Conservation (phyloP, 345 rosid genomes). For the Hirschfeldia incana region DNA sequence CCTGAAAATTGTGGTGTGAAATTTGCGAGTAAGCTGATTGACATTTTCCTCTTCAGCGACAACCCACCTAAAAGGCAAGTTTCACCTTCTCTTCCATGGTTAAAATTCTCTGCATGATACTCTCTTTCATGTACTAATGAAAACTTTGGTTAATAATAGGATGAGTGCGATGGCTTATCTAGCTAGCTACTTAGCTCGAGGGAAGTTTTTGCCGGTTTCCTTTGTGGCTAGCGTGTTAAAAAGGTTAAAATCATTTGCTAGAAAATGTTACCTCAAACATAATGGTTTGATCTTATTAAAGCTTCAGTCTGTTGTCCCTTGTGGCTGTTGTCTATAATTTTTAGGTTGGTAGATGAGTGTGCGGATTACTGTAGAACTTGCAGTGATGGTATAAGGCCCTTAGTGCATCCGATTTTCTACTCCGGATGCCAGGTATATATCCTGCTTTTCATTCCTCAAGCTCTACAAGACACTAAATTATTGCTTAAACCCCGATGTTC, state of each 20-base stretch:
- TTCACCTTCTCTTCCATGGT: background rate
- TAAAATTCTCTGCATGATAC: background rate
- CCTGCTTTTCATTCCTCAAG: background rate
- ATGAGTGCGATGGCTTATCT: slow-evolving; percentile 94
- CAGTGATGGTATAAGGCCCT: slow-evolving; percentile 52
- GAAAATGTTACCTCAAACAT: background rate
- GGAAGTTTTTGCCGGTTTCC: slow-evolving; percentile 61
- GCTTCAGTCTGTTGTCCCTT: slow-evolving; percentile 5
- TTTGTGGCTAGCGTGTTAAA: slow-evolving; percentile 50
- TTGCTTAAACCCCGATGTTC: too few species aligned
- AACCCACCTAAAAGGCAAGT: slow-evolving; percentile 59
- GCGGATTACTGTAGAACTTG: slow-evolving; percentile 53
- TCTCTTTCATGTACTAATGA: slow-evolving; percentile 1
- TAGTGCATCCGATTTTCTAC: slow-evolving; percentile 62
- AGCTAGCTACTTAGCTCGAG: slow-evolving; percentile 89
- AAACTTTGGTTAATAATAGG: slow-evolving; percentile 43
- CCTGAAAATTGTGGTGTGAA: slow-evolving; percentile 73
- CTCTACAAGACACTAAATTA: background rate
- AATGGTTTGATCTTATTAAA: background rate
- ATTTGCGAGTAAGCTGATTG: slow-evolving; percentile 60
- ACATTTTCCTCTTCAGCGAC: slow-evolving; percentile 47
- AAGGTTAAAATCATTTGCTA: slow-evolving; percentile 44
- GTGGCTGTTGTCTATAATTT: background rate
- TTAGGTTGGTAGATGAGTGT: slow-evolving; percentile 81
- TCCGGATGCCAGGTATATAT: slow-evolving; percentile 85